Base-by-base conservation (phyloP, 192 early-diverging fungal species). In the Coemansia sp. region DNA sequence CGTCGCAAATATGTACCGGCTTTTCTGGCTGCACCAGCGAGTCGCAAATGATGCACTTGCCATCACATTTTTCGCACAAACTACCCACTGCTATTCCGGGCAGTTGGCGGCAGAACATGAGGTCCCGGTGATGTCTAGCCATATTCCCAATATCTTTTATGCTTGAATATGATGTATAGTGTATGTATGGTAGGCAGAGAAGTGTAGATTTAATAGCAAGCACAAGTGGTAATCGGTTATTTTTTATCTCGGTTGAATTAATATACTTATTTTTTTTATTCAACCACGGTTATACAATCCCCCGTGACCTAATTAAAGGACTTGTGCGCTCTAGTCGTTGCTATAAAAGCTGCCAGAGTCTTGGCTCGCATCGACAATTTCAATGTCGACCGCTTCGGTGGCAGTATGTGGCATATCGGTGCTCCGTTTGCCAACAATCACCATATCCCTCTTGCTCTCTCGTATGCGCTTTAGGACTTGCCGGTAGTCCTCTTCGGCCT, bases 1-100 rank as follows among this genome's bases (percentile, higher is more conserved):
- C 96, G 71, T 96, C 95, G 76, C 97, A 98, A 51, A 97, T 93
- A 55, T 91, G 91, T 12, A 97, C 97, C 43, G 92, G 68, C 43
- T 94, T 96, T 46, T 93, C 90, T 60, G 95, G 96, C 15, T 92
- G 86, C 20, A 98, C 97, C 68, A 96, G 93, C 80, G 93, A 95
- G 79, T 97, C 97, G 82, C 97, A 98, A 72, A 98, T 94, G 15
- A 97, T 92, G 72, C 97, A 98, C 84, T 90, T 92, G 68, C 97
- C 96, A 74, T 97, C 97, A 81, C 77, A 76, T 63, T 86, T 85
- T 70, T 81, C 74, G 51, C 83, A 86, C 16, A 85, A 71, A 43
- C 76, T 52, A 41, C 82, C 82, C 20, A 86, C 68, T 10, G 85
- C 90, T 36, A 97, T 97, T 31, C 97, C 96, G 13, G 97, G 91